These are phyloP conservation scores for Detonula confervacea DNA, from an alignment of 352 stramenopile species.

Conservation along the genomic window DNA sequence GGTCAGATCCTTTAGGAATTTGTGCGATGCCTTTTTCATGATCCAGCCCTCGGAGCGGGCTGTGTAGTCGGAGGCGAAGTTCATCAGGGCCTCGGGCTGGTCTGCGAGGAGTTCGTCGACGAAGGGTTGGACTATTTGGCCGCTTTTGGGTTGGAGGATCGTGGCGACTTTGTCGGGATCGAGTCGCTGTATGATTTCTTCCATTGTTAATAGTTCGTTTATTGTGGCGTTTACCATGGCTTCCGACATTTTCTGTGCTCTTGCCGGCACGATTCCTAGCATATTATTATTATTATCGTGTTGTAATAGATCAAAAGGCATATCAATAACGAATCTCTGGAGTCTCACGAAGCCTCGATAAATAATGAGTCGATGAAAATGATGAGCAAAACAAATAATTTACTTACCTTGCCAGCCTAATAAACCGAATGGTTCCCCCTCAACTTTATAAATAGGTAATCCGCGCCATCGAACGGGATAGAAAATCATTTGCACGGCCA, in stretches of 20 bases:
- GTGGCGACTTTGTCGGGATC: constrained; percentile 58
- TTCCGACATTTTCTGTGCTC: constrained; percentile 94
- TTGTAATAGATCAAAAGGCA: constrained; percentile 2
- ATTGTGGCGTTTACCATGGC: constrained; percentile 95
- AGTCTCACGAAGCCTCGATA: too few relatives aligned
- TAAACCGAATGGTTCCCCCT: constrained; percentile 89
- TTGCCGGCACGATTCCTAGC: constrained; percentile 93
- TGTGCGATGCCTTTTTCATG: constrained; percentile 44
- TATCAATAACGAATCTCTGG: too few relatives aligned
- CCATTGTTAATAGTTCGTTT: constrained; percentile 85
- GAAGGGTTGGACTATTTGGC: constrained; percentile 54
- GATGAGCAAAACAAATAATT: background rate
- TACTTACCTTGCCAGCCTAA: constrained; percentile 89
- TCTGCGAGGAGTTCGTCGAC: constrained; percentile 57
- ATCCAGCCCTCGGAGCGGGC: constrained; percentile 36
- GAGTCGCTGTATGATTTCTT: constrained; percentile 70
- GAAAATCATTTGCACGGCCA: constrained; percentile 96
- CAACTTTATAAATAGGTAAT: constrained; percentile 85
- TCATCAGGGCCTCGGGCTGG: constrained; percentile 38
- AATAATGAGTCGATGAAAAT: too few relatives aligned
- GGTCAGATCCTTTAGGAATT: constrained; percentile 58
- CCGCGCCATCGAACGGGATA: constrained; percentile 93
- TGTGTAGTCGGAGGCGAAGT: constrained; percentile 47
- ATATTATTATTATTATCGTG: background rate
- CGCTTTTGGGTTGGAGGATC: constrained; percentile 49